Conservation (phyloP, 2,329 filamentous ascomycete genomes). For the Zymoseptoria crescenta region DNA sequence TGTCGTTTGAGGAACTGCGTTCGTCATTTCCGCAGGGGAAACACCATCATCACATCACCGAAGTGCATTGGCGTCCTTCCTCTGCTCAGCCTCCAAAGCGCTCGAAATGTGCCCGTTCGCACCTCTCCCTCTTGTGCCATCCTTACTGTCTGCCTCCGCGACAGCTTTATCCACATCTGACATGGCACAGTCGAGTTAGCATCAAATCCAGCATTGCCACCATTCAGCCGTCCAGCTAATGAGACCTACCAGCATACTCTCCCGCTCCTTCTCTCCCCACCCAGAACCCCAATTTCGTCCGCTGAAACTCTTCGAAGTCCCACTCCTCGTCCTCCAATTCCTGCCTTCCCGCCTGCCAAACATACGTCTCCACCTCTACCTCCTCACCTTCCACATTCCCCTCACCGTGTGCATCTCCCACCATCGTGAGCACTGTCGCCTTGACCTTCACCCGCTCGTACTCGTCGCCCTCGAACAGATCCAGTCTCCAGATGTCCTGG, state of each 20-base stretch:
- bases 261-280: conserved; percentile 42
- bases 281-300: conserved; percentile 62
- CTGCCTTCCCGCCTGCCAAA: conserved; percentile 42
- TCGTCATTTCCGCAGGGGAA: too few species aligned
- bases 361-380: conserved; percentile 41
- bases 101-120: conserved; percentile 35
- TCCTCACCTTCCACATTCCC: conserved; percentile 33
- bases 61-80: conserved; percentile 12
- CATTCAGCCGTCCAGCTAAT: neutral
- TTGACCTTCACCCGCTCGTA: conserved; percentile 1
- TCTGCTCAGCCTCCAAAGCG: conserved; percentile 28
- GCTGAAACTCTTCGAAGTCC: conserved; percentile 78
- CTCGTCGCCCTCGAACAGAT: conserved; percentile 58
- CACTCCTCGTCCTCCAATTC: conserved; percentile 67
- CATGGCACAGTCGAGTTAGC: conserved; percentile 2
- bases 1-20: too few species aligned
- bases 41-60: neutral
- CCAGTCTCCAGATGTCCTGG: conserved; percentile 65
- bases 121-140: conserved; percentile 41
- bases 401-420: conserved; percentile 21
- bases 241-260: conserved; percentile 37
- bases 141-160: conserved; percentile 25
- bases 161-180: conserved; percentile 41
- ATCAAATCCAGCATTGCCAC: too few species aligned
- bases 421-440: conserved; percentile 16